A percentile compares a stretch with the other conserved stretches of the same genome.
phyloP scores from a whole-genome alignment of 2,329 filamentous ascomycete species.

The Fusarium nurragi region DNA sequence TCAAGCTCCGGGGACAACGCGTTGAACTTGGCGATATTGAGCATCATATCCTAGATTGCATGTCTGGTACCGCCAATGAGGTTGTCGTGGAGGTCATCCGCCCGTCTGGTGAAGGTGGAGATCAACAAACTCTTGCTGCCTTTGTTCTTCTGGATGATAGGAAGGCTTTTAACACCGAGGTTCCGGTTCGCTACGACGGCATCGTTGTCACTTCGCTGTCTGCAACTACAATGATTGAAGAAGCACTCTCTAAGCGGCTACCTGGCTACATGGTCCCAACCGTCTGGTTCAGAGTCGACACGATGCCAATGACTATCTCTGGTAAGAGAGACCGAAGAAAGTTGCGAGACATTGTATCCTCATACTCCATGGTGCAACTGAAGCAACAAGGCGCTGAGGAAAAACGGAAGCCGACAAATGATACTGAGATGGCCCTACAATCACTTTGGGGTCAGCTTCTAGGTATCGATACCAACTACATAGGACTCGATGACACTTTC shows the following conservation, averaged over 20 bases:
- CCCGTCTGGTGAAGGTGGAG: background rate
- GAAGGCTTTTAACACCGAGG: background rate
- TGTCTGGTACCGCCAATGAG: background rate
- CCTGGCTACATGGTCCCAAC: conserved; percentile 14
- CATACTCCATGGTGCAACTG: background rate
- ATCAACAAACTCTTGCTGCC: background rate
- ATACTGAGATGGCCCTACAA: background rate
- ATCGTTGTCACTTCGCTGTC: background rate
- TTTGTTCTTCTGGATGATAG: background rate
- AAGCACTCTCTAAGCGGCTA: background rate
- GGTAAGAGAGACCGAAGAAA: conserved; percentile 13
- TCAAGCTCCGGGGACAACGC: conserved; percentile 68
- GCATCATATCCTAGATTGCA: conserved; percentile 3
- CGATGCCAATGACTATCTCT: conserved; percentile 1
- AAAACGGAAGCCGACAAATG: background rate
- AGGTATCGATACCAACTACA: background rate
- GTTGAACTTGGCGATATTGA: conserved; percentile 56
- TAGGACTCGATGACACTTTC: conserved; percentile 19
- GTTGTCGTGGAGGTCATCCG: background rate
- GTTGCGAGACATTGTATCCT: background rate
- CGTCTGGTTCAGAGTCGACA: background rate
- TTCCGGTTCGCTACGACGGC: background rate
- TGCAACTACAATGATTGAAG: background rate
- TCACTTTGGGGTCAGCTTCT: conserved; percentile 4
- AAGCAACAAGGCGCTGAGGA: background rate